phyloP scores from a whole-genome alignment of 2,329 filamentous ascomycete genomes.

The Diaporthe sp. region DNA sequence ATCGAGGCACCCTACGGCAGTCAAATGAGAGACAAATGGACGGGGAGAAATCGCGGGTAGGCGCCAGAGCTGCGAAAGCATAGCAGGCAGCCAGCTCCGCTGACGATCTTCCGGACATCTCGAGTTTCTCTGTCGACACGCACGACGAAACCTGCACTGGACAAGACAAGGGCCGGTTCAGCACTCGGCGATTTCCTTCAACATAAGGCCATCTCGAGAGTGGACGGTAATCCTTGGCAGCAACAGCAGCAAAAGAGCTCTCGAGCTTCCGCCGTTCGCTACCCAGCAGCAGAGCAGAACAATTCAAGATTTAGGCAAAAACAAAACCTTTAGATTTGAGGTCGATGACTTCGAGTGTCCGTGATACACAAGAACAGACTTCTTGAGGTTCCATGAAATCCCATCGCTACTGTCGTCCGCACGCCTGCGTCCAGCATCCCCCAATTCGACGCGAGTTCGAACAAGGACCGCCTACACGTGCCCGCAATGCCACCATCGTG shows the following conservation, averaged over 20 bases:
- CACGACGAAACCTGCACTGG: slow-evolving; percentile 27
- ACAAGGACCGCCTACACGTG: background rate
- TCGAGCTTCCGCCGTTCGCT: slow-evolving; percentile 31
- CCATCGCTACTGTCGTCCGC: background rate
- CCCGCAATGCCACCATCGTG: slow-evolving; percentile 2
- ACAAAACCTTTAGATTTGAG: slow-evolving; percentile 14
- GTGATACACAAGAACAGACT: slow-evolving; percentile 25
- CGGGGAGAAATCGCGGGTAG: slow-evolving; percentile 21
- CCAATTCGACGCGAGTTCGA: background rate
- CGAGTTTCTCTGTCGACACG: slow-evolving; percentile 24
- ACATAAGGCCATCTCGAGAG: slow-evolving; percentile 21
- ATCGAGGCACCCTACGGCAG: slow-evolving; percentile 18
- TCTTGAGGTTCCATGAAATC: background rate
- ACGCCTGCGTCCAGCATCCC: background rate
- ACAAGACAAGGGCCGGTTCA: slow-evolving; percentile 31
- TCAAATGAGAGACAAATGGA: slow-evolving; percentile 22
- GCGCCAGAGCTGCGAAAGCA: slow-evolving; percentile 39
- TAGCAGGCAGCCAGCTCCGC: slow-evolving; percentile 33
- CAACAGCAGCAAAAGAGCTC: slow-evolving; percentile 31
- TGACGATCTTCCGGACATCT: slow-evolving; percentile 16
- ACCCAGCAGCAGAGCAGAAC: slow-evolving; percentile 32
- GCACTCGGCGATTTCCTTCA: slow-evolving; percentile 10
- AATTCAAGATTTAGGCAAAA: slow-evolving; percentile 33
- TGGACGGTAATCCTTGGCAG: slow-evolving; percentile 12
- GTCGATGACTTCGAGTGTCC: slow-evolving; percentile 26